phyloP scores from a whole-genome alignment of 2,329 filamentous ascomycete genomes.

The Didymosphaeria variabile region DNA sequence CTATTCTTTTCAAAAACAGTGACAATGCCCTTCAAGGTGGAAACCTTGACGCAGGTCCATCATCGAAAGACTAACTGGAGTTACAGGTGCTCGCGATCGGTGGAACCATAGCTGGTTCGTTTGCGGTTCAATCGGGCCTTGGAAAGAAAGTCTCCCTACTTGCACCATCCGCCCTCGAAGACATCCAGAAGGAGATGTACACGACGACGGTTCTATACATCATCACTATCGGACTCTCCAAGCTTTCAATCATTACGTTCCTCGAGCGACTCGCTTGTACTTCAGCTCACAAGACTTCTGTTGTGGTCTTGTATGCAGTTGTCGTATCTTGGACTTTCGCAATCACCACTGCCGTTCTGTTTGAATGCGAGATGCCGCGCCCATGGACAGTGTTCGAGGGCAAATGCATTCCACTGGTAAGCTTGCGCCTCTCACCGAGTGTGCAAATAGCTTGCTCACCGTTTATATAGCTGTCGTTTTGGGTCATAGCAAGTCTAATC shows the following conservation, averaged over 20 bases:
- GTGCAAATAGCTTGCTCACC: background rate
- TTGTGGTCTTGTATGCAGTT: conserved; percentile 23
- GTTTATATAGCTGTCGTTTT: conserved; percentile 28
- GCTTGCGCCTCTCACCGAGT: background rate
- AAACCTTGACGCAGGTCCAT: background rate
- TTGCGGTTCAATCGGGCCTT: conserved; percentile 30
- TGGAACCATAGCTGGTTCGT: conserved; percentile 32
- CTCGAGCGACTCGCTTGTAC: conserved; percentile 29
- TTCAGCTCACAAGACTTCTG: conserved; percentile 22
- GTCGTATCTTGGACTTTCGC: conserved; percentile 32
- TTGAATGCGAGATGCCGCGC: conserved; percentile 36
- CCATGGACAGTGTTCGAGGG: conserved; percentile 35
- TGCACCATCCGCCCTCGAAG: conserved; percentile 9
- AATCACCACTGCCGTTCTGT: conserved; percentile 28
- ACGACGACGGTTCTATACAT: conserved; percentile 35
- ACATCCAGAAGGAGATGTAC: conserved; percentile 33
- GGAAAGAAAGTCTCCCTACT: conserved; percentile 30
- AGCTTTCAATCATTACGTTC: conserved; percentile 34
- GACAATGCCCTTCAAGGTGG: background rate
- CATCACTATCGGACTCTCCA: conserved; percentile 32
- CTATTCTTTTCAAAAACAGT: background rate
- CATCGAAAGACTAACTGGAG: background rate
- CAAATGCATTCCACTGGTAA: conserved; percentile 36
- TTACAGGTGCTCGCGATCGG: conserved; percentile 27
- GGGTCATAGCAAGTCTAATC: conserved; percentile 28